Evolutionary conservation across 805 yeast genomes (phyloP), one percentile per base, ranked within the genome.

Genomic region (Ascoidea rubescens): DNA sequence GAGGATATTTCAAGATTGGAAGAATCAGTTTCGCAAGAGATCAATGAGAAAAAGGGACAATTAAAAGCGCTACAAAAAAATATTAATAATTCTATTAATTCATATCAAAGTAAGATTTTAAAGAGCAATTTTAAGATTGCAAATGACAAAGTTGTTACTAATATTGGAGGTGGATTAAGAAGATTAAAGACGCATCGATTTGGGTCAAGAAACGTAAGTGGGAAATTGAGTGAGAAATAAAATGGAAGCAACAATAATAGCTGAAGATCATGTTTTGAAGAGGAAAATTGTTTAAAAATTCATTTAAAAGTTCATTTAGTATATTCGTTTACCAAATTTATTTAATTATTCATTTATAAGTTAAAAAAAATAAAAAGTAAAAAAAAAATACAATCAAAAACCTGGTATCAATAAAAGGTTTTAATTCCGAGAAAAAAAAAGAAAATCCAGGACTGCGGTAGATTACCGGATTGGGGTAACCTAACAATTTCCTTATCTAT

Each of bases 221-320:
- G 14, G 14, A 37, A 37, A 37, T 8, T 10, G 14, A 37, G 14
- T 10, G 43, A 37, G 14, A 37, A 37, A 37, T 8, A 2, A 37
- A 37, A 14, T 37, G 43, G 43, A 10, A 37, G 43, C 14, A 37
- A 37, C 14, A 37, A 37, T 37, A 37, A 14, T 56, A 17, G 58
- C 58, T 37, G 54, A 55, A 14, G 58, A 55, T 32, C 54, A 48
- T 31, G 46, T 50, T 47, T 56, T 48, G 47, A 52, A 31, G 33
- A 52, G 50, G 21, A 55, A 53, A 37, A 21, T 21, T 21, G 28
- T 55, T 52, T 31, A 56, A 48, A 33, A 56, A 54, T n/a, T 50
- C 58, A 42, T 42, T 37, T 37, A 37, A 37, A 14, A 37, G 28
- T 21, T 21, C 28, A 21, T 21, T 21, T 21, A 21, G 28, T 21